Evolutionary conservation across 2,329 filamentous ascomycete species (phyloP).

Genomic region (Calonectria honghensis): DNA sequence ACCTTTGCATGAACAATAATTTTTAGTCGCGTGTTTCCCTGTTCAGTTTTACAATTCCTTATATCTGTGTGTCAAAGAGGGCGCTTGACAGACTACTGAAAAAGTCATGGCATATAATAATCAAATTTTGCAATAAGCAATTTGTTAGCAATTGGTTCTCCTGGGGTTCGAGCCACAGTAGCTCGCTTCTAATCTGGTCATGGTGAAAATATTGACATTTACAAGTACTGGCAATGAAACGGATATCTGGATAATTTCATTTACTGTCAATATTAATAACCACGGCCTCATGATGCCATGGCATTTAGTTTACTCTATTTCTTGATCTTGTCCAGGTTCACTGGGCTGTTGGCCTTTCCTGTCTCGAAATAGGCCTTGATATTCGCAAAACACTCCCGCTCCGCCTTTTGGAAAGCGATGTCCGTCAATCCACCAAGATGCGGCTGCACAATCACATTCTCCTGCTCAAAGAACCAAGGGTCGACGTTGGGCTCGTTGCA

Average conservation of each 20-base stretch:
- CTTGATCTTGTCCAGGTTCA: constrained; percentile 40
- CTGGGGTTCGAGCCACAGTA: too few species aligned
- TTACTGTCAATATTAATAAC: not conserved
- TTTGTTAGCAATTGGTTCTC: too few species aligned
- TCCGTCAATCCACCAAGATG: constrained; percentile 67
- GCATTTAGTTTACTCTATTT: not conserved
- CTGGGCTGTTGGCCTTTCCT: constrained; percentile 47
- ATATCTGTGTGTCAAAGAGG: too few species aligned
- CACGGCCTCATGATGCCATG: not conserved
- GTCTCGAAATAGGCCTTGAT: constrained; percentile 51
- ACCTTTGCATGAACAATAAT: not conserved
- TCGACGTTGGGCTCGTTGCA: constrained; percentile 62
- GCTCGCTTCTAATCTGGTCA: too few species aligned
- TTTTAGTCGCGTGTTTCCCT: not conserved
- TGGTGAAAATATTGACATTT: too few species aligned
- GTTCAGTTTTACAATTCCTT: not conserved
- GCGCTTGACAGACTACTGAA: too few species aligned
- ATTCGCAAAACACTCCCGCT: constrained; percentile 61
- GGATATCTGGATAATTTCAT: not conserved
- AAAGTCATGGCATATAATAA: too few species aligned
- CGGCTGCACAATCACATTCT: constrained; percentile 62
- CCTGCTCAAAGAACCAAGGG: constrained; percentile 46
- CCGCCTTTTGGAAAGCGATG: constrained; percentile 62
- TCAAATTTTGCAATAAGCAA: too few species aligned
- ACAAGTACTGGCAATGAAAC: not conserved